Evolutionary conservation across 495 filamentous ascomycete species (phyloP).

Genomic region (Talaromyces adpressus): DNA sequence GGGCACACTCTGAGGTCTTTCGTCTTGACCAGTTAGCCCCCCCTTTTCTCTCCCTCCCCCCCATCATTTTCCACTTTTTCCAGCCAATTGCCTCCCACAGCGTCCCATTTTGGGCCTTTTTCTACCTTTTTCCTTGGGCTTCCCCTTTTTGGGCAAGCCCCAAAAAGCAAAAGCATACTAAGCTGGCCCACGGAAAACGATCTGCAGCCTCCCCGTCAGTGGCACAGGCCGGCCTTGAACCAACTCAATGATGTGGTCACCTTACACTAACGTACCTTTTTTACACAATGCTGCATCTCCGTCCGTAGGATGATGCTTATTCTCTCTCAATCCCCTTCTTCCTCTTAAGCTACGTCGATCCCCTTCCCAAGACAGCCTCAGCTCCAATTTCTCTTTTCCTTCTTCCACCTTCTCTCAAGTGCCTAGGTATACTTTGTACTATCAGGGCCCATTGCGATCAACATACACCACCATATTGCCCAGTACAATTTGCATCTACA

Average conservation of each 20-base stretch:
- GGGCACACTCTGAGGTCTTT: not conserved
- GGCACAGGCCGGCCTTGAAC: conserved; percentile 37
- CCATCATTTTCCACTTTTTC: not conserved
- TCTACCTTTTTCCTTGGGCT: not conserved
- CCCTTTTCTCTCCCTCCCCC: not conserved
- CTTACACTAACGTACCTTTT: conserved; percentile 9
- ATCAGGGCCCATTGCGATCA: not conserved
- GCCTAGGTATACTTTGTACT: not conserved
- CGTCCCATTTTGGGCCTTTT: not conserved
- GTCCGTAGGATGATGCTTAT: conserved; percentile 8
- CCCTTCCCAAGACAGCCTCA: conserved; percentile 48
- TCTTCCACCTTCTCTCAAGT: conserved; percentile 1
- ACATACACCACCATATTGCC: not conserved
- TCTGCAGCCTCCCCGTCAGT: conserved; percentile 45
- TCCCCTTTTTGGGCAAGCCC: not conserved
- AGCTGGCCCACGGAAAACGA: conserved; percentile 13
- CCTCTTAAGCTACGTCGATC: conserved; percentile 77
- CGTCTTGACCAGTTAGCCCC: not conserved
- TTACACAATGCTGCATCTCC: conserved; percentile 18
- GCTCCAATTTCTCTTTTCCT: conserved; percentile 15
- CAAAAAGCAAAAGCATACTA: not conserved
- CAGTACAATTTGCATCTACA: not conserved
- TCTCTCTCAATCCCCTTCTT: conserved; percentile 16
- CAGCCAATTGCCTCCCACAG: not conserved
- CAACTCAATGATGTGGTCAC: conserved; percentile 23